phyloP scores from a whole-genome alignment of 768 basidiomycete genomes.

The Suillus discolor region DNA sequence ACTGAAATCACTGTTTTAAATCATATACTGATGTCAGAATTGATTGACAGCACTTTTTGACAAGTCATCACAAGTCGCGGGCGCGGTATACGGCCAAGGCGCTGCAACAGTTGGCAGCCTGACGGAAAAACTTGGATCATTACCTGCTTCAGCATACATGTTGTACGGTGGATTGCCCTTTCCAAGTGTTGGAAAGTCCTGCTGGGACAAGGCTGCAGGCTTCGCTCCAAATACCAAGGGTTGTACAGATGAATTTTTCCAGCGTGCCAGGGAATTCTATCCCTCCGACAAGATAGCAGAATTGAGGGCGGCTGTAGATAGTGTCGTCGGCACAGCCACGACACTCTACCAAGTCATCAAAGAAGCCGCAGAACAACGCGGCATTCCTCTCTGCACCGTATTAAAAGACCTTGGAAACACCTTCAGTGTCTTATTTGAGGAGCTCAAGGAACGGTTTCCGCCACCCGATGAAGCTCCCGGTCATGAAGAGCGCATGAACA shows the following conservation, averaged over 20 bases:
- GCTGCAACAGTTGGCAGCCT: background rate
- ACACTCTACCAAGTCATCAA: background rate
- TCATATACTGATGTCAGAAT: background rate
- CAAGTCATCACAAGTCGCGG: background rate
- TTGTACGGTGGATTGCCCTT: background rate
- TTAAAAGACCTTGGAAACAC: conserved; percentile 20
- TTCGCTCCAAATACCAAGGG: background rate
- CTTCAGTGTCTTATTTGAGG: conserved; percentile 22
- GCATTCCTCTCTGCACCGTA: conserved; percentile 19
- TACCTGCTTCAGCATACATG: background rate
- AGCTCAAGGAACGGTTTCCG: conserved; percentile 29
- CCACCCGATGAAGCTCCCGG: conserved; percentile 33
- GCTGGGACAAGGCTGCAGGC: background rate
- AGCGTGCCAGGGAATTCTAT: background rate
- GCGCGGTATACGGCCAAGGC: background rate
- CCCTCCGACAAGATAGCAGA: background rate
- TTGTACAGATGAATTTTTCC: background rate
- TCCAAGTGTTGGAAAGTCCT: background rate
- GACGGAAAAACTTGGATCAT: background rate
- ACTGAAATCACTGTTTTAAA: background rate
- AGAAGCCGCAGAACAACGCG: background rate
- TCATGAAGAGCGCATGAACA: conserved; percentile 27
- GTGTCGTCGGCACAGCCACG: background rate
- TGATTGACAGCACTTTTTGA: background rate
- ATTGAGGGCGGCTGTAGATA: background rate